Evolutionary conservation across 1,139 yeast species (phyloP).

Genomic region (Hansenula lynferdii): DNA sequence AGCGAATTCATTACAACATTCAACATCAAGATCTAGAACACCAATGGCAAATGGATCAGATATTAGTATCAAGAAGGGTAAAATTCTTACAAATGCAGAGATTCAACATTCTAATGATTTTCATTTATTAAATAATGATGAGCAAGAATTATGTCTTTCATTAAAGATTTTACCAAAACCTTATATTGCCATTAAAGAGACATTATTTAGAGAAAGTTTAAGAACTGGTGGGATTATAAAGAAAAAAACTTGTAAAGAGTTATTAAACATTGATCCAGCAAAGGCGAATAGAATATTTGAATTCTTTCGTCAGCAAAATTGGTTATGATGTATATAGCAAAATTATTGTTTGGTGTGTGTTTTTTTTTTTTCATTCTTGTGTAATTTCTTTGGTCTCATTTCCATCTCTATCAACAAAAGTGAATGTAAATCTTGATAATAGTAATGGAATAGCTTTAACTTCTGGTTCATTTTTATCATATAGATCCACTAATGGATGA

Average conservation of each 20-base stretch:
- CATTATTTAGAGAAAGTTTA: constrained; percentile 83
- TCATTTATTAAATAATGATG: constrained; percentile 78
- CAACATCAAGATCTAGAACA: constrained; percentile 14
- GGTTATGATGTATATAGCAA: constrained; percentile 39
- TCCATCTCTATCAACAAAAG: not conserved
- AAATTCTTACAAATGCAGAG: constrained; percentile 39
- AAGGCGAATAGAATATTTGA: constrained; percentile 89
- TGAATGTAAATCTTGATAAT: constrained; percentile 25
- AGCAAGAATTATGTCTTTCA: constrained; percentile 78
- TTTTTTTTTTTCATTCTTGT: no score
- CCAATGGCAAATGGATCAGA: constrained; percentile 7
- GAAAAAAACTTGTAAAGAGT: constrained; percentile 77
- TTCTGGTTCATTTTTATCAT: constrained; percentile 26
- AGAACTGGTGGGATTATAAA: constrained; percentile 80
- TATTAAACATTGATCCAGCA: constrained; percentile 77
- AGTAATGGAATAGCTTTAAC: constrained; percentile 15
- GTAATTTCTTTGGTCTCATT: not conserved
- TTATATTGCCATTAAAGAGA: constrained; percentile 86
- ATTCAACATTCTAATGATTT: constrained; percentile 82
- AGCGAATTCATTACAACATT: constrained; percentile 21
- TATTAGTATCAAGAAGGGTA: constrained; percentile 37
- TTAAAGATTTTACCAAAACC: constrained; percentile 89
- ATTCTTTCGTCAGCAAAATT: constrained; percentile 86
- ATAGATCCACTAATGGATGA: constrained; percentile 30
- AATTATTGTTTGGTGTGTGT: no score